phyloP scores from a whole-genome alignment of 2,329 filamentous ascomycete species.

The Alternaria brassicicola region DNA sequence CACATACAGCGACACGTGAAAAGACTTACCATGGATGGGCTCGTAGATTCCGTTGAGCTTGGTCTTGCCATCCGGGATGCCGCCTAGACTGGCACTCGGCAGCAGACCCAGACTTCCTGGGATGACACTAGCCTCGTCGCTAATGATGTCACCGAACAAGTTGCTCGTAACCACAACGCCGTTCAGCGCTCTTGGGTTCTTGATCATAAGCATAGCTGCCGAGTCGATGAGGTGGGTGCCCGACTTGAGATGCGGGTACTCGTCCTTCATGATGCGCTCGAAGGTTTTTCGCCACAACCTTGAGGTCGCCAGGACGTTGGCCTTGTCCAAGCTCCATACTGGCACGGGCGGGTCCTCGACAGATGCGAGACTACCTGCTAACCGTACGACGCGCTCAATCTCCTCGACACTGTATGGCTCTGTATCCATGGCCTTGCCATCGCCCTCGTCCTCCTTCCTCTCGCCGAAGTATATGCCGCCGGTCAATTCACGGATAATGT shows the following conservation, averaged over 20 bases:
- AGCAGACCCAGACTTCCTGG: conserved; percentile 87
- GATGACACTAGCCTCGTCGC: conserved; percentile 93
- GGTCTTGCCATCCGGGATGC: conserved; percentile 82
- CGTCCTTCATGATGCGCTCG: conserved; percentile 80
- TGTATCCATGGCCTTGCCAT: conserved; percentile 77
- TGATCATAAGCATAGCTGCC: conserved; percentile 97
- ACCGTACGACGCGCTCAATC: conserved; percentile 84
- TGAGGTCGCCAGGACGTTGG: conserved; percentile 90
- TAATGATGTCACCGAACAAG: conserved; percentile 94
- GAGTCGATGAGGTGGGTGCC: conserved; percentile 93
- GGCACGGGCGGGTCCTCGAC: conserved; percentile 75
- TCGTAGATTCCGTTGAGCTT: conserved; percentile 95
- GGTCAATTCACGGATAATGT: conserved; percentile 89
- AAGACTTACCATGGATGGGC: conserved; percentile 82
- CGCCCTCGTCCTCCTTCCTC: conserved; percentile 78
- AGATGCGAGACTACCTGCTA: conserved; percentile 81
- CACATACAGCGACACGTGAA: not conserved
- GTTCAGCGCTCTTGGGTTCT: conserved; percentile 86
- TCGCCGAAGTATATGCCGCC: conserved; percentile 96
- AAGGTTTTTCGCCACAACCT: conserved; percentile 89
- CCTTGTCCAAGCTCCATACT: conserved; percentile 92
- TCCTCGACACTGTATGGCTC: conserved; percentile 85
- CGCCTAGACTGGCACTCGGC: conserved; percentile 84
- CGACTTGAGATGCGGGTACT: conserved; percentile 85
- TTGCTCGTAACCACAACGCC: conserved; percentile 93